A percentile compares a stretch with the other conserved stretches of the same genome.
These are phyloP conservation scores for Dactylellina haptotyla DNA, from an alignment of 2,329 filamentous ascomycete species.

Conservation along the genomic window DNA sequence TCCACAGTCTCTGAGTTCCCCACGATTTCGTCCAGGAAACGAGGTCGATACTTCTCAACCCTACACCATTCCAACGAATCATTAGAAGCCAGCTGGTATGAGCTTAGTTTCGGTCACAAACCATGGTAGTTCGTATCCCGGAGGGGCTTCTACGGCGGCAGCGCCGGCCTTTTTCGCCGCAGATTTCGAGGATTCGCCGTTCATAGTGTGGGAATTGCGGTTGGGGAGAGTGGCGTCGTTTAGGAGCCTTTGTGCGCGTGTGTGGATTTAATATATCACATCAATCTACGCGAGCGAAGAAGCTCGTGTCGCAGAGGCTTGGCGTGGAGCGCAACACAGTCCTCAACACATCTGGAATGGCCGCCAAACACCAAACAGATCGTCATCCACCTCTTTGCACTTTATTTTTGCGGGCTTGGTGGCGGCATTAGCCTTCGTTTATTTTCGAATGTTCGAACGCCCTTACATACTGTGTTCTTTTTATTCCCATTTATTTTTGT, in stretches of 20 bases:
- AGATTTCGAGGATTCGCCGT: slow-evolving; percentile 56
- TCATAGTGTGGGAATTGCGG: slow-evolving; percentile 31
- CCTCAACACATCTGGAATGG: slow-evolving; percentile 28
- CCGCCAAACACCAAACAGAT: neutral
- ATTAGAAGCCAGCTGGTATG: slow-evolving; percentile 40
- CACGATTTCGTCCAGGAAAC: slow-evolving; percentile 95
- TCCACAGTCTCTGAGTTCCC: slow-evolving; percentile 98
- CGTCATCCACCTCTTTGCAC: too few relatives aligned
- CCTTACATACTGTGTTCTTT: too few relatives aligned
- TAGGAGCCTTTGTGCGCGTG: slow-evolving; percentile 2
- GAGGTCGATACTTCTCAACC: slow-evolving; percentile 97
- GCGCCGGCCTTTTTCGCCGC: slow-evolving; percentile 42
- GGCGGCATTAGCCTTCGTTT: too few relatives aligned
- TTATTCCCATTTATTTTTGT: too few relatives aligned
- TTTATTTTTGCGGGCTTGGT: too few relatives aligned
- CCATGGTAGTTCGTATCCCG: slow-evolving; percentile 81
- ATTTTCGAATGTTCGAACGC: too few relatives aligned
- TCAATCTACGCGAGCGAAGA: slow-evolving; percentile 33
- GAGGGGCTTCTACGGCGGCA: slow-evolving; percentile 42
- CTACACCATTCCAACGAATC: slow-evolving; percentile 64
- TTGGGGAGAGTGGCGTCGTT: neutral
- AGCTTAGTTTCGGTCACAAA: slow-evolving; percentile 60
- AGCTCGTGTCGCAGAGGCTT: slow-evolving; percentile 48
- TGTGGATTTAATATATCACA: slow-evolving; percentile 5
- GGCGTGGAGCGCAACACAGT: slow-evolving; percentile 26